A percentile compares a stretch with the other conserved stretches of the same genome.
phyloP scores from a whole-genome alignment of 345 rosid species.

The Firmiana major region DNA sequence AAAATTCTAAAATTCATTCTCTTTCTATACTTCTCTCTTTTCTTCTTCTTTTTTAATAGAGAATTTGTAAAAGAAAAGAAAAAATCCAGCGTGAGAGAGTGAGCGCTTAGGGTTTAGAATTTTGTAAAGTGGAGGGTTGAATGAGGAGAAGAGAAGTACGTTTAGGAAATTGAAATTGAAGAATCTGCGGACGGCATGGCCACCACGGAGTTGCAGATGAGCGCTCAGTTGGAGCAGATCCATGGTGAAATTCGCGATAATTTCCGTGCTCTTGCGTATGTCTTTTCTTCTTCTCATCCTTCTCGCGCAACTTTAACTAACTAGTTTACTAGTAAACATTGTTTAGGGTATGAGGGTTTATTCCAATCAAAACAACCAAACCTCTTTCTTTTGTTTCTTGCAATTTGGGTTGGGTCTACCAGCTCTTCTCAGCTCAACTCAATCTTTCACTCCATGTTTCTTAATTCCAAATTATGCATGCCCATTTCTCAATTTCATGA shows the following conservation, averaged over 20 bases:
- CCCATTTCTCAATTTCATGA: background rate
- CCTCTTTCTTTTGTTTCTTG: background rate
- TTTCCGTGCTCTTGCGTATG: constrained; percentile 87
- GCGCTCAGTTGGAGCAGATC: constrained; percentile 91
- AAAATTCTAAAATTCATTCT: background rate
- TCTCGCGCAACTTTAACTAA: background rate
- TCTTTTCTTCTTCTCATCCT: background rate
- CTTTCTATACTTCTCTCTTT: background rate
- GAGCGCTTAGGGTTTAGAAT: background rate
- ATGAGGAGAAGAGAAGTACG: constrained; percentile 17
- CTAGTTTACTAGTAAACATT: background rate
- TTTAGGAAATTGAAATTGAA: constrained; percentile 26
- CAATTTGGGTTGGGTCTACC: background rate
- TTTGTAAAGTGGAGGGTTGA: constrained; percentile 10
- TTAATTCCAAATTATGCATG: background rate
- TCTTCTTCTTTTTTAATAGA: background rate
- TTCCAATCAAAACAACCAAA: background rate
- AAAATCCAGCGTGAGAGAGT: background rate
- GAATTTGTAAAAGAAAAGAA: background rate
- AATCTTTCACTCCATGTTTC: background rate
- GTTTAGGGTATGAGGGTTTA: background rate
- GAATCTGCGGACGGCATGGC: constrained; percentile 38
- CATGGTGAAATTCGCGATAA: constrained; percentile 92
- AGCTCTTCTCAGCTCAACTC: background rate
- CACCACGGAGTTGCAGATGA: constrained; percentile 65